These are phyloP conservation scores for Penicillium polonicum DNA, from an alignment of 2,329 filamentous ascomycete genomes.

Conservation along the genomic window DNA sequence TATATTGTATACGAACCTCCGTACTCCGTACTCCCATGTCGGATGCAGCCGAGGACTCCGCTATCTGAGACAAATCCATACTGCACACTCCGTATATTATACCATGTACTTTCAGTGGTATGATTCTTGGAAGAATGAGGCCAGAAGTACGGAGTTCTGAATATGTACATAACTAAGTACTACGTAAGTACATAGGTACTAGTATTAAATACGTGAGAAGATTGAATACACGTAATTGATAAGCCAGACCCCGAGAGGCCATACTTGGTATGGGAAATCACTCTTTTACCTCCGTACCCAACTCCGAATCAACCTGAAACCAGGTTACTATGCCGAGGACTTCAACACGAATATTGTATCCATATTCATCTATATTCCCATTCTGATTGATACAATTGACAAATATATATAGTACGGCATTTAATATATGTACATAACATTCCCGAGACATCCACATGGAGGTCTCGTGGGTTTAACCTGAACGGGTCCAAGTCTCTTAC, in stretches of 20 bases:
- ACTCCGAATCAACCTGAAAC: constrained; percentile 18
- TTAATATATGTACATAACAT: background rate
- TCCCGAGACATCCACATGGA: constrained; percentile 22
- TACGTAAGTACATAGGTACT: too few relatives aligned
- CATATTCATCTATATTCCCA: background rate
- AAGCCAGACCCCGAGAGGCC: background rate
- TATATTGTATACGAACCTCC: too few relatives aligned
- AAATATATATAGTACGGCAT: background rate
- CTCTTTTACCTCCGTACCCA: background rate
- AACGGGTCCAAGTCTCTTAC: constrained; percentile 5
- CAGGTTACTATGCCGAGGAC: background rate
- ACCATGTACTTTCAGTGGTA: background rate
- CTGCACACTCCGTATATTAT: background rate
- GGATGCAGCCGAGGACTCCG: background rate
- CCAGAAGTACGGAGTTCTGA: background rate
- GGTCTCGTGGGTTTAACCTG: constrained; percentile 23
- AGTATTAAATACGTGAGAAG: too few relatives aligned
- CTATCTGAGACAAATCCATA: background rate
- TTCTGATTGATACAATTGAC: background rate
- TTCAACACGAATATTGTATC: background rate
- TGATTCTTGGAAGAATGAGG: background rate
- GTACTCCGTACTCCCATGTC: background rate
- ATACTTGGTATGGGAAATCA: background rate
- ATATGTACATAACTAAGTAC: background rate
- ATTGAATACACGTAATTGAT: background rate